Evolutionary conservation across 768 basidiomycete genomes (phyloP).

Genomic region (Crepidotus variabilis): DNA sequence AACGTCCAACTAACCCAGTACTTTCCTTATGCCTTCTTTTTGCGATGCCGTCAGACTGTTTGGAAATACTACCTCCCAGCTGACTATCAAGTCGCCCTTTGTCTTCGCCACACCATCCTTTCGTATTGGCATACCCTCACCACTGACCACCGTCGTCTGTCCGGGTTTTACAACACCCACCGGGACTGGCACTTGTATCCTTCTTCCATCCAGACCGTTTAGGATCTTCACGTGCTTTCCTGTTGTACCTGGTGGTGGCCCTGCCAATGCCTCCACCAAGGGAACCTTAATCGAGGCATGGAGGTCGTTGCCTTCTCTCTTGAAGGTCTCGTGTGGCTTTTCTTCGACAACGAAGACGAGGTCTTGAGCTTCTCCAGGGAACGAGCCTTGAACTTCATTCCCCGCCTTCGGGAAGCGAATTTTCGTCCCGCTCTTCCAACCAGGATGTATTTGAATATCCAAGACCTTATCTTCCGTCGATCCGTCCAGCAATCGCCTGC

Average conservation of each 20-base stretch:
- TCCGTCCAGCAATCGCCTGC: constrained; percentile 68
- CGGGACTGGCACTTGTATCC: constrained; percentile 65
- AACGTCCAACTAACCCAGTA: constrained; percentile 31
- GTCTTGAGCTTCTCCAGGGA: constrained; percentile 70
- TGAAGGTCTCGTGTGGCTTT: constrained; percentile 78
- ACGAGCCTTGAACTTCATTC: constrained; percentile 56
- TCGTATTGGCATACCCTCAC: constrained; percentile 91
- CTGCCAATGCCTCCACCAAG: constrained; percentile 80
- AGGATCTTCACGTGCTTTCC: constrained; percentile 45
- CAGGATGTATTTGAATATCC: constrained; percentile 76
- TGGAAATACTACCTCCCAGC: constrained; percentile 86
- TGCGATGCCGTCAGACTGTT: constrained; percentile 68
- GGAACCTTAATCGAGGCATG: constrained; percentile 56
- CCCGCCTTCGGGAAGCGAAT: constrained; percentile 85
- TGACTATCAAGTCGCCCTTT: constrained; percentile 83
- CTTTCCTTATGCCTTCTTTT: constrained; percentile 75
- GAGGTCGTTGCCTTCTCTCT: constrained; percentile 81
- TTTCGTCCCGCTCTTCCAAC: constrained; percentile 97
- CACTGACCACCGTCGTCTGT: constrained; percentile 61
- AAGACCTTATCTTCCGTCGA: constrained; percentile 81
- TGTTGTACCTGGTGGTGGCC: constrained; percentile 27
- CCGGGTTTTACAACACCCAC: constrained; percentile 71
- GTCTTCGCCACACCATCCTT: constrained; percentile 65
- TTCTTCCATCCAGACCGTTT: constrained; percentile 77
- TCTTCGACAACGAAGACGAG: constrained; percentile 98